Evolutionary conservation across 169 alveolate genomes (phyloP).

Genomic region (Eimeria falciformis): DNA sequence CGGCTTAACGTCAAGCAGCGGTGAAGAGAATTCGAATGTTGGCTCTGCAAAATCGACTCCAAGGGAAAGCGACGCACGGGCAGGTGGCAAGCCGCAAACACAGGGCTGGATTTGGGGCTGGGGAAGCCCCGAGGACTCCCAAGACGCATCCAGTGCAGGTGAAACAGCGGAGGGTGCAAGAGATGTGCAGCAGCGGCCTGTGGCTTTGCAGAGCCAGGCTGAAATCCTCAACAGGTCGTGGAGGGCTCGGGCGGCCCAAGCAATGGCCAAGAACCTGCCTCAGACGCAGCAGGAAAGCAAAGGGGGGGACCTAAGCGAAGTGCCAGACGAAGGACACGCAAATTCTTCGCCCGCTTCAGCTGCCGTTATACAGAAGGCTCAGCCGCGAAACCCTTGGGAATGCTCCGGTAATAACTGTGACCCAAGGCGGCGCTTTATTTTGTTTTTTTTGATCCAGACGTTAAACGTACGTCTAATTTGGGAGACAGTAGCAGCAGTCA

Average conservation of each 20-base stretch:
- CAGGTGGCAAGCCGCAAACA: neutral
- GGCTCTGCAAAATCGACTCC: neutral
- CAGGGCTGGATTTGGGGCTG: slow-evolving; percentile 68
- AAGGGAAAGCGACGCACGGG: neutral
- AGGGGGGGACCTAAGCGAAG: neutral
- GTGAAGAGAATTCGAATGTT: neutral
- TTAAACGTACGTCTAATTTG: slow-evolving; percentile 55
- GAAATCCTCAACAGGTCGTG: slow-evolving; percentile 40
- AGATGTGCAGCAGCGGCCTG: neutral
- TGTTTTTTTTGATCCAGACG: slow-evolving; percentile 57
- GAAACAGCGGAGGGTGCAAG: neutral
- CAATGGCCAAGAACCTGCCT: slow-evolving; percentile 27
- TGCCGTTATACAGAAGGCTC: neutral
- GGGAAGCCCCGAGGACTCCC: slow-evolving; percentile 9
- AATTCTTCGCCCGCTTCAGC: neutral
- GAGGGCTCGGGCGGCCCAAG: slow-evolving; percentile 68
- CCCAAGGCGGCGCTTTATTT: slow-evolving; percentile 24
- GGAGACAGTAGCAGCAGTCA: too few species aligned
- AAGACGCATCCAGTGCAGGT: neutral
- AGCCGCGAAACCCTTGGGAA: neutral
- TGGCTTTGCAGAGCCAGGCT: neutral
- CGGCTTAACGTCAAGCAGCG: neutral
- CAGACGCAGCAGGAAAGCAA: neutral
- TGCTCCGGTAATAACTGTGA: neutral
- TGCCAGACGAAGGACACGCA: slow-evolving; percentile 3